A percentile compares a stretch with the other conserved stretches of the same genome.
phyloP scores from a whole-genome alignment of 768 basidiomycete genomes.

The Tephrocybe rancida region DNA sequence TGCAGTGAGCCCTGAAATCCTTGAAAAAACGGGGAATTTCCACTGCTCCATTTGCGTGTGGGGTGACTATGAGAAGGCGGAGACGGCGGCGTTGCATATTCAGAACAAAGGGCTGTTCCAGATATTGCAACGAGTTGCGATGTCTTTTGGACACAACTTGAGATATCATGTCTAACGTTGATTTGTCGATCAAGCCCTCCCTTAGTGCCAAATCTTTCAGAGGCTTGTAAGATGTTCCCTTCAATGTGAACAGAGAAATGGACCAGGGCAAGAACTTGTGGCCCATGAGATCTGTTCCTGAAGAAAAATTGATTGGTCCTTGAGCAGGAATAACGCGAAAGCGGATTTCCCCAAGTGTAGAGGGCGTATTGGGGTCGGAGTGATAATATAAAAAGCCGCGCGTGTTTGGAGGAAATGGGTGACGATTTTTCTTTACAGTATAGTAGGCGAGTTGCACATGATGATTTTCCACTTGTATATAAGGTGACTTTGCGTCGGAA shows the following conservation, averaged over 20 bases:
- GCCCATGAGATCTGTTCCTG: neutral
- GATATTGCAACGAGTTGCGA: neutral
- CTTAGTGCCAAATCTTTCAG: neutral
- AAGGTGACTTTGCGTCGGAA: too few species aligned
- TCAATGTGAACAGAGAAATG: neutral
- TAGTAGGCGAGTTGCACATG: too few species aligned
- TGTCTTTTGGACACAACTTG: too few species aligned
- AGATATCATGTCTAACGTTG: neutral
- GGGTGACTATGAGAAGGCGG: neutral
- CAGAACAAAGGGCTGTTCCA: neutral
- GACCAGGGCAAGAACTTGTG: neutral
- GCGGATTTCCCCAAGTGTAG: neutral
- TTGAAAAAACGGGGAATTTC: neutral
- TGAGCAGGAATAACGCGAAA: neutral
- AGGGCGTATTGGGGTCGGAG: neutral
- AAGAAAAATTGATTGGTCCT: neutral
- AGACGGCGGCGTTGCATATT: neutral
- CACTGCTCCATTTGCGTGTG: neutral
- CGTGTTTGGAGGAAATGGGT: neutral
- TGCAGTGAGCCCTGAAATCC: too few species aligned
- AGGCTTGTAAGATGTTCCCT: neutral
- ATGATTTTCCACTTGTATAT: too few species aligned
- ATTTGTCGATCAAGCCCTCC: neutral
- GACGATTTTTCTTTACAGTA: too few species aligned
- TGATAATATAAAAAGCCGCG: constrained; percentile 6